Base-by-base conservation (phyloP, 176 grass and related monocot genomes). In the Dactylis glomerata region DNA sequence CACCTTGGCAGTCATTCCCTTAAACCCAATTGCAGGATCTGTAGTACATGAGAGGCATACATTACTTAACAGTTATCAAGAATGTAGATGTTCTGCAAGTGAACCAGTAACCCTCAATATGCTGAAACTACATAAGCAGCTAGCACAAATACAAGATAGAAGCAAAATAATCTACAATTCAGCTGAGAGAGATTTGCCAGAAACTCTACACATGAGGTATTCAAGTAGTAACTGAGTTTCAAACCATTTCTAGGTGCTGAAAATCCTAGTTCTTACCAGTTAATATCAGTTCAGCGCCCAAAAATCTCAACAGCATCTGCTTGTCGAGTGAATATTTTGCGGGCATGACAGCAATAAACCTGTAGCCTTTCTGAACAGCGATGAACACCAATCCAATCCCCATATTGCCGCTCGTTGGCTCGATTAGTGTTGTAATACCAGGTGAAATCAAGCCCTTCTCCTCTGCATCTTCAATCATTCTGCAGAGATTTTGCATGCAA, bases 381-480 rank as follows among this genome's bases (percentile, higher is more conserved):
- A 91, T 81, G 38, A 73, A 87, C 33, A 54, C 54, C 76, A 94
- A 58, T 37, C 88, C 90, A 55, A 92, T 94, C 23, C 92, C 92
- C n/a, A 87, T 84, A 85, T 94, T 97, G 69, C 92, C 94, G 54
- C 94, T 87, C 8, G 94, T 97, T n/a, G 83, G 83, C 31, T 89
- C 94, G 15, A 97, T 68, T 32, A 94, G 80, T 23, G 92, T 92
- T 0, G 88, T 97, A 59, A 85, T 26, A 47, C 94, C 92, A 68
- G 92, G 90, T 46, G 76, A 83, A 51, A 97, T 94, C 45, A 97
- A 76, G 2, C 92, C 89, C 69, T 86, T 97, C 80, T 97, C 87
- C 83, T 97, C 94, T 52, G 94, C 94, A 87, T 94, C 92, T 75
- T 94, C 94, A 83, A 97, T 90, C 94, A 97, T 94, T 71, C 89